Conservation (phyloP, 1,284 basidiomycete species). For the Heliocybe sulcata region DNA sequence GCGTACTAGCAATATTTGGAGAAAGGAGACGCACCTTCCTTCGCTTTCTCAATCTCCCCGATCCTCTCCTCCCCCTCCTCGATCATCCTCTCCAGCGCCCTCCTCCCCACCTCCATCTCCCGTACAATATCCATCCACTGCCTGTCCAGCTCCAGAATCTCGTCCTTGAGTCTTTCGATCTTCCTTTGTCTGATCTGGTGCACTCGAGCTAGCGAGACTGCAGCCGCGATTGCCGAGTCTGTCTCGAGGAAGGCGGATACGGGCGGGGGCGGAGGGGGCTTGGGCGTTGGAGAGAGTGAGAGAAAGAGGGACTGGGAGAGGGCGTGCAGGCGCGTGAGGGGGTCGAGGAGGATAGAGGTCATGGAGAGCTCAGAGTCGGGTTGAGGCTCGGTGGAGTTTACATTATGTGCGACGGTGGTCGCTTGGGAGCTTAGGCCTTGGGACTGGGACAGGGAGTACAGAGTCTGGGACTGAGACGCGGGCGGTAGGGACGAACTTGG, state of each 20-base stretch:
- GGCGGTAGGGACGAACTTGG: background rate
- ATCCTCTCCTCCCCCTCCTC: constrained; percentile 65
- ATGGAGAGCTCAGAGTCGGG: constrained; percentile 16
- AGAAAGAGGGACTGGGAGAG: constrained; percentile 67
- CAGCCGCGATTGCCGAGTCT: constrained; percentile 54
- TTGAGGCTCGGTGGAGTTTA: background rate
- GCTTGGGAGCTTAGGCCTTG: background rate
- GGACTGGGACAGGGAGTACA: background rate
- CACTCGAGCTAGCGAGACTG: constrained; percentile 54
- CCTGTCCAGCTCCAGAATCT: constrained; percentile 58
- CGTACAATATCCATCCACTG: constrained; percentile 60
- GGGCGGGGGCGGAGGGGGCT: constrained; percentile 56
- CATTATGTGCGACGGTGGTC: background rate
- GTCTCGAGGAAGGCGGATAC: constrained; percentile 50
- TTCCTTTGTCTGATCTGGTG: constrained; percentile 70
- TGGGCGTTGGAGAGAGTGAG: constrained; percentile 60
- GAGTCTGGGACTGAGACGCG: background rate
- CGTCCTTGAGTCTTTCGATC: constrained; percentile 62
- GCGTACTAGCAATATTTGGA: background rate
- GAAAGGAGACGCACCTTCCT: constrained; percentile 42
- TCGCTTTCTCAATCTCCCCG: constrained; percentile 61
- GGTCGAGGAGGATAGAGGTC: constrained; percentile 47
- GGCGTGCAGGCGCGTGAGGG: constrained; percentile 52
- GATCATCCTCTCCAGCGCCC: constrained; percentile 59
- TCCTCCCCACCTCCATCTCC: constrained; percentile 55